Conservation (phyloP, 1,284 basidiomycete species). For the Anthracocystis panici-leucophaei region DNA sequence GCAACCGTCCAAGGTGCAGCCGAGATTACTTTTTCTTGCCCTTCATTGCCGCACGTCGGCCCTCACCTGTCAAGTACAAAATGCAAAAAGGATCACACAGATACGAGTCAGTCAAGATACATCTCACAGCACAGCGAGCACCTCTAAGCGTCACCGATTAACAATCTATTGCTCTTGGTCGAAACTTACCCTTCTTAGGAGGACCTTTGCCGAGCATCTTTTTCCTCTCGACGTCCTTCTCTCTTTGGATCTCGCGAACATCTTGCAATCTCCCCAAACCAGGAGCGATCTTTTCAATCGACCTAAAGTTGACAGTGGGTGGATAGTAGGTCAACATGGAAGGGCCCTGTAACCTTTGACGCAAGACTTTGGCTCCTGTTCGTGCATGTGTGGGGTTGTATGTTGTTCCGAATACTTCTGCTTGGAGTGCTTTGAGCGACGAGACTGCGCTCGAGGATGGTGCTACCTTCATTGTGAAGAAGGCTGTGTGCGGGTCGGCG, state of each 20-base stretch:
- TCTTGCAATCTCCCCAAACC: conserved; percentile 41
- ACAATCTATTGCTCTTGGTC: not conserved
- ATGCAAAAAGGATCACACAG: not conserved
- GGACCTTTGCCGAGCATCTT: conserved; percentile 67
- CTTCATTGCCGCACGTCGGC: conserved; percentile 67
- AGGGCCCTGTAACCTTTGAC: conserved; percentile 58
- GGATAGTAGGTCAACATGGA: conserved; percentile 67
- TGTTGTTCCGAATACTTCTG: conserved; percentile 56
- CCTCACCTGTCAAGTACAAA: conserved; percentile 54
- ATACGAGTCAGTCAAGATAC: not conserved
- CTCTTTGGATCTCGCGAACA: conserved; percentile 52
- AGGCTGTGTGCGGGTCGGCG: no score
- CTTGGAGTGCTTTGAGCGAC: conserved; percentile 55
- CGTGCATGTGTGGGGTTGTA: conserved; percentile 58
- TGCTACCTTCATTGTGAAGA: conserved; percentile 33
- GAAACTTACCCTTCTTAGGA: conserved; percentile 68
- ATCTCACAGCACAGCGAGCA: not conserved
- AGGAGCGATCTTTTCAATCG: conserved; percentile 39
- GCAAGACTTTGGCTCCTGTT: conserved; percentile 62
- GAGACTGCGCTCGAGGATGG: conserved; percentile 47
- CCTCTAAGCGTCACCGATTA: no score
- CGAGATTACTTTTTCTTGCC: conserved; percentile 59
- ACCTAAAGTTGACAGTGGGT: conserved; percentile 55
- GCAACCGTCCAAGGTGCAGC: not conserved
- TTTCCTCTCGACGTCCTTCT: conserved; percentile 62